Base-by-base conservation (phyloP, 306 rosid species). In the Cucumis melo region DNA sequence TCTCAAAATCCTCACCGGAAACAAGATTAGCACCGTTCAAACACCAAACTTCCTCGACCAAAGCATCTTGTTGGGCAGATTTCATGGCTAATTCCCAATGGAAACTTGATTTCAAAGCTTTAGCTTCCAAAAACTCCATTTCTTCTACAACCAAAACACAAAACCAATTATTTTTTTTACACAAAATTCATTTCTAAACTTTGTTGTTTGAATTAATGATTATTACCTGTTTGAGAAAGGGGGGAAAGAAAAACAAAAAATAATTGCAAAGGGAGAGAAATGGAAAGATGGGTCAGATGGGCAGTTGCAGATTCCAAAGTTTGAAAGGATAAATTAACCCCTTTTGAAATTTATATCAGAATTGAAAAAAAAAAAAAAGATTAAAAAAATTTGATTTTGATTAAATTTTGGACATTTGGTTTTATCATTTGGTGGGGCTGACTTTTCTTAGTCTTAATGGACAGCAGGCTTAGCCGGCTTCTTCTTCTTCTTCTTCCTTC, bases 31-130 rank as follows among this genome's bases (percentile, higher is more conserved):
- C 77, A 0, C 84, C 82, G 64, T 84, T 79, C 19, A 75, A 62
- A 63, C 78, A 48, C 59, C 63, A 79, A 53, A 71, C 14, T 4
- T 93, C 98, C 11, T 91, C 91, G 1, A 81, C 24, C 53, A 39
- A n/a, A 1, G 73, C 36, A 10, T 66, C 77, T 46, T 85, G 91
- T 73, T 81, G 91, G 36, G 83, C 46, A 76, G 83, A 23, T 60
- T 82, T 82, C 76, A 76, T 38, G 15, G 89, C 62, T 50, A 85
- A 84, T 85, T 93, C 95, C 74, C 84, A 51, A 19, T 78, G 77
- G 48, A 87, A 80, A 83, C 98, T 93, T 20, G 96, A 81, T 81
- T 88, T 93, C 79, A 93, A 88, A 15, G 98, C 98, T 77, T 48
- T 84, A 4, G 85, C 93, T 23, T 81, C 87, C 62, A 84, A 83